Conservation (phyloP, 306 rosid species). For the Fragaria iinumae region DNA sequence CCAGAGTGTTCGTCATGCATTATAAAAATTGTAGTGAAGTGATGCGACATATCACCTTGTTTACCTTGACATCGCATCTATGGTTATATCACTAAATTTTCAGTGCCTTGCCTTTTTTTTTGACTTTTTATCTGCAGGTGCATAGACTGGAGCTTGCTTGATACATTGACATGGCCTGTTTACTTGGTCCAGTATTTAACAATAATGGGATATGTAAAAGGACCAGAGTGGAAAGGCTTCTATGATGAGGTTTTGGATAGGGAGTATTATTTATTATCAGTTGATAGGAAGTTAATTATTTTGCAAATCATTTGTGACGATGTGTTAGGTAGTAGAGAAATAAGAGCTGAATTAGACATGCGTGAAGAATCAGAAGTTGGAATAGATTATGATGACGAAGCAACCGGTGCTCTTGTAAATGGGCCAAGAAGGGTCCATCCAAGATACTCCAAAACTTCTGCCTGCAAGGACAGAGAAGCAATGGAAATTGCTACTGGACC, state of each 20-base stretch:
- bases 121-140: slow-evolving; percentile 45
- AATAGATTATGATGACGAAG: slow-evolving; percentile 63
- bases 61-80: not conserved
- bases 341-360: slow-evolving; percentile 67
- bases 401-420: slow-evolving; percentile 44
- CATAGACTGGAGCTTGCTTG: slow-evolving; percentile 83
- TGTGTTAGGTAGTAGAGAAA: slow-evolving; percentile 65
- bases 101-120: not conserved
- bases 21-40: not conserved
- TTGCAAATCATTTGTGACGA: slow-evolving; percentile 83
- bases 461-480: slow-evolving; percentile 57
- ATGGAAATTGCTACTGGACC: slow-evolving; percentile 40
- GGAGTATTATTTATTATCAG: slow-evolving; percentile 73
- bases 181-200: slow-evolving; percentile 68
- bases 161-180: slow-evolving; percentile 86
- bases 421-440: slow-evolving; percentile 76
- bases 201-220: slow-evolving; percentile 55
- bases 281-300: slow-evolving; percentile 63
- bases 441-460: slow-evolving; percentile 62
- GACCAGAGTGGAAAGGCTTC: slow-evolving; percentile 70
- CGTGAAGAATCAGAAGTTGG: slow-evolving; percentile 85
- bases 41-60: not conserved
- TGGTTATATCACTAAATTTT: not conserved
- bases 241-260: slow-evolving; percentile 52
- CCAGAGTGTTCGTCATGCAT: not conserved